phyloP scores from a whole-genome alignment of 257 asterid genomes.

The Capsicum rhomboideum region DNA sequence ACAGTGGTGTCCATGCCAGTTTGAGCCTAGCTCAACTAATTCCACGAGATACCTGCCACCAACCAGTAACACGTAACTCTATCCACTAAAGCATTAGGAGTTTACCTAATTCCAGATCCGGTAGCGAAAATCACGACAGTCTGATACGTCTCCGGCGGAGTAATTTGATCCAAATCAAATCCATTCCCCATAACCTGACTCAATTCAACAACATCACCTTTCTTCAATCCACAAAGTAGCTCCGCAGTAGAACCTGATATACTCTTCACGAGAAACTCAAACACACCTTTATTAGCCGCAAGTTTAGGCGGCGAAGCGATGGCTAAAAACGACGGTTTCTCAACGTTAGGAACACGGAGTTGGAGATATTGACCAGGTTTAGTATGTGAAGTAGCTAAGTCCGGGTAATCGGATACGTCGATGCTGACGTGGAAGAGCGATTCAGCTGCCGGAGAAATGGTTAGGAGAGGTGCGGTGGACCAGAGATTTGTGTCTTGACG shows the following conservation, averaged over 20 bases:
- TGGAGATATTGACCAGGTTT: constrained; percentile 76
- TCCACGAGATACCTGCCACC: no score
- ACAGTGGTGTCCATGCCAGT: no score
- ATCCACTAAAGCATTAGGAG: not conserved
- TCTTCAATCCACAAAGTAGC: constrained; percentile 53
- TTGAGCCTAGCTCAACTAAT: no score
- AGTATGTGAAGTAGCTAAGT: constrained; percentile 55
- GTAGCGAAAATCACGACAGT: constrained; percentile 87
- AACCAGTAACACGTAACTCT: no score
- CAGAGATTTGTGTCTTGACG: constrained; percentile 42
- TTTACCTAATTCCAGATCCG: constrained; percentile 86
- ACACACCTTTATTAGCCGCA: constrained; percentile 52
- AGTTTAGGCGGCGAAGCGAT: constrained; percentile 81
- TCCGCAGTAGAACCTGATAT: constrained; percentile 80
- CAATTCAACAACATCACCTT: constrained; percentile 77
- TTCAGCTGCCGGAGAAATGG: constrained; percentile 64
- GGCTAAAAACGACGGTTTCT: constrained; percentile 55
- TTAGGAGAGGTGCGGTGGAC: constrained; percentile 45
- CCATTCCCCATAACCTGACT: constrained; percentile 75
- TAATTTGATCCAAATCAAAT: constrained; percentile 50
- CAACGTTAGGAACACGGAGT: constrained; percentile 47
- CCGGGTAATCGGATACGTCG: constrained; percentile 79
- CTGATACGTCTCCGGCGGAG: constrained; percentile 59
- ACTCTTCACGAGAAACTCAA: constrained; percentile 68
- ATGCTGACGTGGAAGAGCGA: constrained; percentile 49